Percentiles rank a stretch among this genome's conserved stretches.
Conservation (phyloP, 1,284 basidiomycete genomes). For the Pseudozyma hubeiensis region DNA sequence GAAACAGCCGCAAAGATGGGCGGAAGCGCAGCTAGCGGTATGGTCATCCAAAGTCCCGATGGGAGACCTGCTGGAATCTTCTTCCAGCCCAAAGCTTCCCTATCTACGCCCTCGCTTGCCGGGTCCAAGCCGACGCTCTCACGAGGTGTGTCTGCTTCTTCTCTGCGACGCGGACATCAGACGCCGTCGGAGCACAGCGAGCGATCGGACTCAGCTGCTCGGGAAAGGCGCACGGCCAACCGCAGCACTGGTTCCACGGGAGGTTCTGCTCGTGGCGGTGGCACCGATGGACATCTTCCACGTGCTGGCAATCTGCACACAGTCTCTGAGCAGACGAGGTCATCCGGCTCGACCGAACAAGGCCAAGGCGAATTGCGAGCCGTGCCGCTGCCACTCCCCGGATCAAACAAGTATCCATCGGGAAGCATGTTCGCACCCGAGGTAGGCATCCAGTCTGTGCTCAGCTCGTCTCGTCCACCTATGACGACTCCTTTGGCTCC, state of each 20-base stretch:
- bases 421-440: constrained; percentile 60
- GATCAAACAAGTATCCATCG: constrained; percentile 32
- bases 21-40: constrained; percentile 82
- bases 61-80: constrained; percentile 93
- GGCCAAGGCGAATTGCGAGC: neutral
- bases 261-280: neutral
- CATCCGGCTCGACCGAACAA: neutral
- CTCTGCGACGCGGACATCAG: constrained; percentile 18
- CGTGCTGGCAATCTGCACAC: constrained; percentile 6
- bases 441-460: constrained; percentile 56
- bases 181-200: constrained; percentile 28
- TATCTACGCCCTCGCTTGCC: constrained; percentile 15
- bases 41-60: constrained; percentile 90
- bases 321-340: constrained; percentile 6
- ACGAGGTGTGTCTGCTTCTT: constrained; percentile 31
- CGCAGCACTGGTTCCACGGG: constrained; percentile 22
- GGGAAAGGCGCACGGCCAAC: constrained; percentile 22
- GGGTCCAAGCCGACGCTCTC: constrained; percentile 32
- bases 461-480: constrained; percentile 40
- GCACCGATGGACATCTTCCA: neutral
- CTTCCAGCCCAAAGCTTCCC: constrained; percentile 78
- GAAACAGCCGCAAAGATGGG: constrained; percentile 77
- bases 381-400: constrained; percentile 14
- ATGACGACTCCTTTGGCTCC: constrained; percentile 50
- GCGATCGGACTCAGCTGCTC: constrained; percentile 4